Conservation (phyloP, 1,284 basidiomycete species). For the Coriolopsis trogii region DNA sequence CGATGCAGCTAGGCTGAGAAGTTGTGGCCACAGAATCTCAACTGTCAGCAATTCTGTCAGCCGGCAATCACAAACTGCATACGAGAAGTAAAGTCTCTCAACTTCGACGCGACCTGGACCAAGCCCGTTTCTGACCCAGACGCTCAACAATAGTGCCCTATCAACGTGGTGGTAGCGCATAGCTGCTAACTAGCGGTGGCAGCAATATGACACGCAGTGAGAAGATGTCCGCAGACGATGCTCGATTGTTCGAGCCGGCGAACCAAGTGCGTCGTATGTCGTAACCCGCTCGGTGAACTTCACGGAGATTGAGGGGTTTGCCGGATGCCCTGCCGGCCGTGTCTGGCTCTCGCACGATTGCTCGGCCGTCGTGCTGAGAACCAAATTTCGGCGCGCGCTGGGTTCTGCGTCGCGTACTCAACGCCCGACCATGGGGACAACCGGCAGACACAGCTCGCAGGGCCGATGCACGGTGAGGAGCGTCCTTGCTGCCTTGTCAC, state of each 20-base stretch:
- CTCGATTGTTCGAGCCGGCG: slow-evolving; percentile 10
- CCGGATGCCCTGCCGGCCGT: slow-evolving; percentile 7
- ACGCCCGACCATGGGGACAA: too few relatives aligned
- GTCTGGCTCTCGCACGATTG: slow-evolving; percentile 6
- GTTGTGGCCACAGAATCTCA: slow-evolving; percentile 4
- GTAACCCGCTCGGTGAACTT: slow-evolving; percentile 3
- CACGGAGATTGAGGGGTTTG: slow-evolving; percentile 17
- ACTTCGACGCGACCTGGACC: too few relatives aligned
- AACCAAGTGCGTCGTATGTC: slow-evolving; percentile 3
- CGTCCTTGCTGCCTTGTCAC: not conserved
- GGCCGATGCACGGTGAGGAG: slow-evolving; percentile 12
- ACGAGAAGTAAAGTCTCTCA: too few relatives aligned
- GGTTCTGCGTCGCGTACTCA: too few relatives aligned
- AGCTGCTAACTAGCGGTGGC: slow-evolving; percentile 1
- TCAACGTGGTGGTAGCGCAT: not conserved
- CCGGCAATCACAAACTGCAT: slow-evolving; percentile 22
- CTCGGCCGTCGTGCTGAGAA: slow-evolving; percentile 5
- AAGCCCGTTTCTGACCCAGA: too few relatives aligned
- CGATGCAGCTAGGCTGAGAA: slow-evolving; percentile 17
- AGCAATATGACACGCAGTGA: slow-evolving; percentile 1
- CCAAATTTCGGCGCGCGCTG: slow-evolving; percentile 18
- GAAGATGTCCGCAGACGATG: slow-evolving; percentile 1
- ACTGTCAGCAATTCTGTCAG: slow-evolving; percentile 12
- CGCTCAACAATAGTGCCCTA: not conserved
- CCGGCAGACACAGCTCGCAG: too few relatives aligned